Evolutionary conservation across 1,139 yeast species (phyloP).

Genomic region (Taphrina confusa): DNA sequence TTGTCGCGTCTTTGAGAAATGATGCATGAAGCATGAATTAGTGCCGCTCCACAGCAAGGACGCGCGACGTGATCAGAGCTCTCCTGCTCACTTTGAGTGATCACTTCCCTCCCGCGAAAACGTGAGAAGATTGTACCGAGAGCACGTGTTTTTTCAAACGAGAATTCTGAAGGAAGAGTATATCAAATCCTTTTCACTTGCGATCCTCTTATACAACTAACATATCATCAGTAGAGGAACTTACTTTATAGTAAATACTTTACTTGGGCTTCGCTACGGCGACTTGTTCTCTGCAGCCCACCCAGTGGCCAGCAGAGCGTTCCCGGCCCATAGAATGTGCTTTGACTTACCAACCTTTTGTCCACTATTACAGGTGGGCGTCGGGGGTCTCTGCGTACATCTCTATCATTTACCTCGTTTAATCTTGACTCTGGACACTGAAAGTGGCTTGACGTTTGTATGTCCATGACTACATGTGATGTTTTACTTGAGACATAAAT

Average conservation of each 20-base stretch:
- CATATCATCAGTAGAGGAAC: constrained; percentile 31
- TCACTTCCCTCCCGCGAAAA: too few relatives aligned
- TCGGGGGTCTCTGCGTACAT: constrained; percentile 29
- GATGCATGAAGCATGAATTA: constrained; percentile 2
- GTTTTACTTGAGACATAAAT: too few relatives aligned
- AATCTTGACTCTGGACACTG: too few relatives aligned
- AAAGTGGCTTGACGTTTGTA: too few relatives aligned
- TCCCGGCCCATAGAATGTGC: constrained; percentile 31
- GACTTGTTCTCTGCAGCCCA: constrained; percentile 32
- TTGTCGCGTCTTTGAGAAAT: constrained; percentile 13
- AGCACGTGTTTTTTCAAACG: too few relatives aligned
- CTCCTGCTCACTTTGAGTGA: too few relatives aligned
- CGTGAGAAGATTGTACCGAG: too few relatives aligned
- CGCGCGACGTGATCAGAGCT: too few relatives aligned
- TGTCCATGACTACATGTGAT: too few relatives aligned
- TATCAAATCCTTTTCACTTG: too few relatives aligned
- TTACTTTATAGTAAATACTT: constrained; percentile 30
- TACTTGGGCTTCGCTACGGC: constrained; percentile 33
- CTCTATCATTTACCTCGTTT: background rate
- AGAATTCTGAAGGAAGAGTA: too few relatives aligned
- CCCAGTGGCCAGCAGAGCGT: constrained; percentile 33
- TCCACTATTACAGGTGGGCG: constrained; percentile 18
- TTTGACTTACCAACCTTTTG: constrained; percentile 28
- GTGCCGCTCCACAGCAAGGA: constrained; percentile 11
- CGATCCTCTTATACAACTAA: background rate